Base-by-base conservation (phyloP, 768 basidiomycete species). In the Trametes elegans region DNA sequence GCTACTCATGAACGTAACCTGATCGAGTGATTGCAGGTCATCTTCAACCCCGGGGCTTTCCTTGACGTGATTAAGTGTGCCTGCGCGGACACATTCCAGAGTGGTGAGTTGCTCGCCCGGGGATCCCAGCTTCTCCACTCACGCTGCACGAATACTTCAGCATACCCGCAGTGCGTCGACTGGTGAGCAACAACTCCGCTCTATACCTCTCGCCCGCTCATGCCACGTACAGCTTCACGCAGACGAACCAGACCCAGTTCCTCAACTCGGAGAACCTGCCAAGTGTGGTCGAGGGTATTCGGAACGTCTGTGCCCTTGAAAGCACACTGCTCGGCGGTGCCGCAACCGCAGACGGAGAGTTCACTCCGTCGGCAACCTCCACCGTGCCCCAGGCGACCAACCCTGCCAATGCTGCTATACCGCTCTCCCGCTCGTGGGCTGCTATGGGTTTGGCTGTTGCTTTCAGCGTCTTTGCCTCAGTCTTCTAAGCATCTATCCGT, bases 111-210 rank as follows among this genome's bases (percentile, higher is more conserved):
- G 29, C 14, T 8, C 31, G 2, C 11, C 40, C 18, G 21, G 3
- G 31, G 29, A 43, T 13, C 35, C 14, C 9, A 13, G 19, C 3
- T 5, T 19, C 4, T 19, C 27, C 5, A 3, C 24, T n/a, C 21
- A 13, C 43, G 14, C 43, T 16, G n/a, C 24, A 23, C 21, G 11
- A 4, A 31, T 23, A 13, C 3, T 21, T 10, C 23, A 44, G 68
- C 66, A 9, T 77, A 79, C 68, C 84, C 84, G 32, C 83, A 87
- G 72, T 88, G 84, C 55, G 82, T 82, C 34, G 84, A 87, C 63
- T 87, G 85, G 82, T 84, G 42, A 27, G 72, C 51, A n/a, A n/a
- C n/a, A n/a, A n/a, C n/a, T n/a, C n/a, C n/a, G 29, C 23, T 2
- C 16, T 27, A 40, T 19, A n/a, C 14, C 35, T 23, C 26, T 27